phyloP scores from a whole-genome alignment of 2,329 filamentous ascomycete species.

The Arthrobotrys sphaeroides region DNA sequence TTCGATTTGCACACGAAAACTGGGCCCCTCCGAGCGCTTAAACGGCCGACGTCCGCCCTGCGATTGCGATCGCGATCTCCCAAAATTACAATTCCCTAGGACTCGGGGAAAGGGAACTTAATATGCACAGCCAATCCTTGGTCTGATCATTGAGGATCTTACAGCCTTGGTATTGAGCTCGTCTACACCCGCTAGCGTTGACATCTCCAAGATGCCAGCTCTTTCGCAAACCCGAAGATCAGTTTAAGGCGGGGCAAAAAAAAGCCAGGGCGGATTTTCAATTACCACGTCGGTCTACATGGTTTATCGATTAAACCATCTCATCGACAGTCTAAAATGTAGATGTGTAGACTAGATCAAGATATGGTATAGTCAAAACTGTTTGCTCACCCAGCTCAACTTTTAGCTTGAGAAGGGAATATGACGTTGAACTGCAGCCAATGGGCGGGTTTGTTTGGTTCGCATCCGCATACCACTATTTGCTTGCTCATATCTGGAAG shows the following conservation, averaged over 20 bases:
- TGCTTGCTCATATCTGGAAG: not conserved
- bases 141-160: constrained; percentile 6
- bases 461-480: constrained; percentile 51
- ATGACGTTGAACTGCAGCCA: constrained; percentile 50
- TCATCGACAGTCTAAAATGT: not conserved
- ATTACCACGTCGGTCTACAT: not conserved
- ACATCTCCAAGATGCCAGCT: not conserved
- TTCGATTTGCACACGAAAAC: not conserved
- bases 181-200: constrained; percentile 24
- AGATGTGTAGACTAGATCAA: not conserved
- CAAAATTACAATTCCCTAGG: not conserved
- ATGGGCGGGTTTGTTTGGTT: constrained; percentile 30
- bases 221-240: constrained; percentile 26
- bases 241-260: constrained; percentile 36
- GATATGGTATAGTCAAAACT: constrained; percentile 6
- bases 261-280: not conserved
- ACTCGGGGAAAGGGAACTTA: not conserved
- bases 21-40: constrained; percentile 10
- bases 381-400: constrained; percentile 12
- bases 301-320: constrained; percentile 23
- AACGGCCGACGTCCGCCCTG: constrained; percentile 5
- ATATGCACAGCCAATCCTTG: constrained; percentile 7
- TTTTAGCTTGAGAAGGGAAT: constrained; percentile 31
- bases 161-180: constrained; percentile 51
- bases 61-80: constrained; percentile 19